Base-by-base conservation (phyloP, 352 stramenopile species). In the Phytophthora citricola region DNA sequence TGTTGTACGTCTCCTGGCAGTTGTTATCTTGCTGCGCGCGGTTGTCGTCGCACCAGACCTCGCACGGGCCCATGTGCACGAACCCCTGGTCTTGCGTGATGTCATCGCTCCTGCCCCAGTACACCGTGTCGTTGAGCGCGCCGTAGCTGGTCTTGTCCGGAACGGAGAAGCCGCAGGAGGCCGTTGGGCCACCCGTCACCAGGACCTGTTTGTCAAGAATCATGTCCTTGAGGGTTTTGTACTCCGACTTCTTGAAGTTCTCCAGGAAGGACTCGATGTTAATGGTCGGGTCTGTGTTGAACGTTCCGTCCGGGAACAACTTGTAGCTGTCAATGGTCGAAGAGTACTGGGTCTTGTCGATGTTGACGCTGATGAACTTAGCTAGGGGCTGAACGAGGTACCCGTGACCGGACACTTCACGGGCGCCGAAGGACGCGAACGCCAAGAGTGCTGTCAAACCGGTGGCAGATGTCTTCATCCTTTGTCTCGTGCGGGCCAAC, bases 261-360 rank as follows among this genome's bases (percentile, higher is more conserved):
- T 77, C 67, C n/a, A 72, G 31, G 52, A 82, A 86, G 1, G 65
- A 71, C 57, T 49, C 54, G 15, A 81, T 41, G 44, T 86, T 86
- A 39, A 66, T 43, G 3, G 27, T 44, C 1, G 64, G 65, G 45
- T 60, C 57, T 8, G 66, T 76, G 51, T 69, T 79, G 62, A 83
- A 80, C 32, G 65, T 70, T 38, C 63, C 61, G 38, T 46, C 66
- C 4, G 71, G 66, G 58, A 81, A 83, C 12, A 75, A 39, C 22
- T 67, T 68, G 24, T 79, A 39, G 58, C 69, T 73, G 56, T 76
- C 61, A 44, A 83, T 85, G 51, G 74, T 83, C 22, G 67, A 61
- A 12, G 63, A 70, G 54, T 73, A 85, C 51, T 71, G 66, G 47
- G 77, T 81, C 56, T 78, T 79, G 48, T 83, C 71, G 9, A 82